Base-by-base conservation (phyloP, 164 flowering plant genomes). In the Aristolochia californica region DNA sequence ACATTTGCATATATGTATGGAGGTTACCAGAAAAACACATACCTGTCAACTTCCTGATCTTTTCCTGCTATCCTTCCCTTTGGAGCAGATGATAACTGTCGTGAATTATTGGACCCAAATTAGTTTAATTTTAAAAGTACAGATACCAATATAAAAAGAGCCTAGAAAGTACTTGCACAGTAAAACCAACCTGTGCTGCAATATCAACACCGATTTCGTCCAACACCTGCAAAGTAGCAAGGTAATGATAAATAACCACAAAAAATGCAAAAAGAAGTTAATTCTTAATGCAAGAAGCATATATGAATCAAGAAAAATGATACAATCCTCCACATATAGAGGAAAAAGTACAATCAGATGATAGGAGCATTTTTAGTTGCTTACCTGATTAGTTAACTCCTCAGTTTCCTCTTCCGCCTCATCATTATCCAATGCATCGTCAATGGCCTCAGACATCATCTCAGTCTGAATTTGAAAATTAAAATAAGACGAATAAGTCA, bases 391-490 rank as follows among this genome's bases (percentile, higher is more conserved):
- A 40, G 98, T 91, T 67, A 91, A 65, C 27, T 91, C 98, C n/a
- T 91, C 98, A 59, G 90, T 79, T 71, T 91, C 98, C 27, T 91
- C 96, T 75, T 91, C 98, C 48, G 98, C 98, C 61, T 88, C 96
- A 57, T 91, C 98, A 68, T 86, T 45, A 59, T 91, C 98, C 73
- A 91, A 64, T 18, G 82, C 83, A 82, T 84, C 90, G 74, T 91
- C 98, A 56, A 91, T 87, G 61, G 98, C 75, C 57, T 91, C 98
- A 60, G 98, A 91, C 88, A 91, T 88, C 96, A 91, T 91, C 74
- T 91, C 98, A 60, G 83, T 86, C 98, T 91, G 84, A 77, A 75
- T 2, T 63, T 13, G 25, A 53, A 23, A 16, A 45, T 34, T 5
- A 11, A 60, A 22, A 60, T 17, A 55, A 61, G 43, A 44, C 51